Percentiles rank a stretch among this genome's conserved stretches.
Conservation (phyloP, 164 flowering plant genomes). For the Aristolochia californica region DNA sequence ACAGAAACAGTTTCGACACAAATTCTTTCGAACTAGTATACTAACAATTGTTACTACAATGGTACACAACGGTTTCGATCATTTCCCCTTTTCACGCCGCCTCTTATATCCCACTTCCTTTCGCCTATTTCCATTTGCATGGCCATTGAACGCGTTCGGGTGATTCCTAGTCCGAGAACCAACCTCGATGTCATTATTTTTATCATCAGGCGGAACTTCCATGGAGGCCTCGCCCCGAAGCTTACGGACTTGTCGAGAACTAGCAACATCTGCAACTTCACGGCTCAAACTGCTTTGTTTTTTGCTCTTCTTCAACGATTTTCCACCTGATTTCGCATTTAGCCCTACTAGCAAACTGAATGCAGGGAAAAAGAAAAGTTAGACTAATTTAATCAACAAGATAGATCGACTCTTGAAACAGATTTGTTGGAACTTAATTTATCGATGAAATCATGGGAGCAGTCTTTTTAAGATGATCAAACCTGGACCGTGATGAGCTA, state of each 20-base stretch:
- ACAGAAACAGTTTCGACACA: neutral
- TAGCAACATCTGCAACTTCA: neutral
- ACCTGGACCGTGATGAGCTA: no score
- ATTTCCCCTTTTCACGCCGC: neutral
- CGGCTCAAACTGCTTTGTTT: neutral
- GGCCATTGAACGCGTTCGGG: neutral
- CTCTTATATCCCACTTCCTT: neutral
- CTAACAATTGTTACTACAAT: neutral
- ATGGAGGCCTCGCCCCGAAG: neutral
- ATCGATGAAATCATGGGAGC: no score
- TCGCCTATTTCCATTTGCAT: neutral
- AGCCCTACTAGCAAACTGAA: no score
- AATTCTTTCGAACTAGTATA: slow-evolving; percentile 3
- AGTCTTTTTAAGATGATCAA: no score
- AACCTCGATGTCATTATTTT: neutral
- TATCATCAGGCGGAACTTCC: neutral
- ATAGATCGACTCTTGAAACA: no score
- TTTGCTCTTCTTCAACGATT: no score
- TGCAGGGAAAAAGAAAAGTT: no score
- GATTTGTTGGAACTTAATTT: no score
- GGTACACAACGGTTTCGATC: neutral
- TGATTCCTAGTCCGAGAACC: no score
- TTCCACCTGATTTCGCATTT: no score
- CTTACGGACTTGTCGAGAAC: neutral
- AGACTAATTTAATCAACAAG: no score